Evolutionary conservation across 768 basidiomycete species (phyloP).

Genomic region (Rhodocollybia butyracea): DNA sequence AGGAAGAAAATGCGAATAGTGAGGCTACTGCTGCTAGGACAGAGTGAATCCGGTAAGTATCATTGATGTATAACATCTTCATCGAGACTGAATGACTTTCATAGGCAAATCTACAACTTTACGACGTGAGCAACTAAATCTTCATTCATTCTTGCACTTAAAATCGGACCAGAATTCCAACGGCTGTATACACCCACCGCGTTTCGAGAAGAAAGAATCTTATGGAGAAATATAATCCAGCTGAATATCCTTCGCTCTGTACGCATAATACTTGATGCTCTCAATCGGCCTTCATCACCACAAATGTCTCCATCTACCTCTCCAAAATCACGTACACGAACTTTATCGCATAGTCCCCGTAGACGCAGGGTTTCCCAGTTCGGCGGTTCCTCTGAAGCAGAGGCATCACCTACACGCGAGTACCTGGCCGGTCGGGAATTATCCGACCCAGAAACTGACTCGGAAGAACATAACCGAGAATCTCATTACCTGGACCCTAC

Average conservation of each 20-base stretch:
- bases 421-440: constrained; percentile 10
- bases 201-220: constrained; percentile 70
- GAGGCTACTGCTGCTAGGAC: constrained; percentile 70
- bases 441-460: constrained; percentile 19
- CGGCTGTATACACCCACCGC: constrained; percentile 69
- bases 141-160: constrained; percentile 11
- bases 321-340: constrained; percentile 13
- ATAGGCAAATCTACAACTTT: constrained; percentile 79
- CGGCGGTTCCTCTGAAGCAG: constrained; percentile 11
- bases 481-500: constrained; percentile 18
- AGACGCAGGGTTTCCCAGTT: constrained; percentile 9
- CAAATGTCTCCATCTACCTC: constrained; percentile 25
- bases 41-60: constrained; percentile 70
- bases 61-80: not conserved
- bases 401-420: constrained; percentile 15
- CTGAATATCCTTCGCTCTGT: constrained; percentile 79
- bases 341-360: constrained; percentile 18
- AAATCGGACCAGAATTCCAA: constrained; percentile 59
- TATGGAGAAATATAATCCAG: constrained; percentile 85
- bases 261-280: constrained; percentile 65
- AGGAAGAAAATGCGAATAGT: constrained; percentile 68
- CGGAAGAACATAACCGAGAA: not conserved
- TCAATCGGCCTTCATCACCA: constrained; percentile 30
- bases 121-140: constrained; percentile 52
- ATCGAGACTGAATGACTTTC: not conserved